These are phyloP conservation scores for Blepharisma stoltei DNA, from an alignment of 73 alveolate genomes.

Conservation along the genomic window DNA sequence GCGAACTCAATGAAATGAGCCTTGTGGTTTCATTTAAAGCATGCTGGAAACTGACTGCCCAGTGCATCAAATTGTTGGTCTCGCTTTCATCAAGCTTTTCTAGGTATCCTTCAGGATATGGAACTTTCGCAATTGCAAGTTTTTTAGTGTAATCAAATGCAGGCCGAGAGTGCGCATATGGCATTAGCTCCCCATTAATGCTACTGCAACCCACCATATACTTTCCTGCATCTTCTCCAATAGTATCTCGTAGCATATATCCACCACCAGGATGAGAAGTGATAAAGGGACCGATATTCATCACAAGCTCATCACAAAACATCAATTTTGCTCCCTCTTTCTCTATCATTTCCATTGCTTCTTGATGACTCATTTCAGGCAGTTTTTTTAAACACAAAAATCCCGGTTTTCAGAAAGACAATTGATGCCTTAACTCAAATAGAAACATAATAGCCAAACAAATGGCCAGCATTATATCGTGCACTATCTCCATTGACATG, in stretches of 20 bases:
- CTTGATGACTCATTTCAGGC: neutral
- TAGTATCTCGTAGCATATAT: neutral
- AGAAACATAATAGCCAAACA: too few species aligned
- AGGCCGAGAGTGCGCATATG: neutral
- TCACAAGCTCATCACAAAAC: constrained; percentile 25
- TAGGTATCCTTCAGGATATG: neutral
- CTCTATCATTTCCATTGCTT: constrained; percentile 24
- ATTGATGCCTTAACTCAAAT: too few species aligned
- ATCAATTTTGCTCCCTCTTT: neutral
- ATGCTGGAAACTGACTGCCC: neutral
- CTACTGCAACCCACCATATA: constrained; percentile 29
- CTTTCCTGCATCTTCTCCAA: constrained; percentile 21
- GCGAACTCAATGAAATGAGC: neutral
- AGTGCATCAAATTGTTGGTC: neutral
- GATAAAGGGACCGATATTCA: constrained; percentile 11
- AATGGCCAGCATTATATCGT: neutral
- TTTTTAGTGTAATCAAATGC: neutral
- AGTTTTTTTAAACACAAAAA: neutral
- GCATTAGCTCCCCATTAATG: neutral
- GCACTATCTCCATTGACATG: neutral
- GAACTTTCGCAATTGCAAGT: constrained; percentile 3
- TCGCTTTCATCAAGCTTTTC: neutral
- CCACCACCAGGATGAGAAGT: constrained; percentile 11
- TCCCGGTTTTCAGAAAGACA: neutral
- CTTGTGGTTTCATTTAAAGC: constrained; percentile 3